Conservation (phyloP, 768 basidiomycete species). For the Solioccasus polychromus region DNA sequence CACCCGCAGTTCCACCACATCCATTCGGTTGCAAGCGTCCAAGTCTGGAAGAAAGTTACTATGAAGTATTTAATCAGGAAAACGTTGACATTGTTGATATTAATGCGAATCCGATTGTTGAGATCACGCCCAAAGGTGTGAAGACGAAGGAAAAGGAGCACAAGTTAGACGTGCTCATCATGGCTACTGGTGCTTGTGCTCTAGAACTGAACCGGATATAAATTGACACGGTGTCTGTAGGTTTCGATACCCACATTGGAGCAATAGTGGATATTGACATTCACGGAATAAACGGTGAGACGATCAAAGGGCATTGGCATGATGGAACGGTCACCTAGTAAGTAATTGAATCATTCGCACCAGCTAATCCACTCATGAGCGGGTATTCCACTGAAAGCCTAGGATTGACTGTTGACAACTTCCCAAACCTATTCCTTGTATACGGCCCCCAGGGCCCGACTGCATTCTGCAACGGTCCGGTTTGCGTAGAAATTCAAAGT, state of each 20-base stretch:
- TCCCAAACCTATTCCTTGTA: slow-evolving; percentile 3
- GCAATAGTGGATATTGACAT: not conserved
- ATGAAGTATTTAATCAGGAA: not conserved
- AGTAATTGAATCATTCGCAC: not conserved
- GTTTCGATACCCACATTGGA: not conserved
- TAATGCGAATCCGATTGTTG: not conserved
- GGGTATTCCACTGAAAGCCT: not conserved
- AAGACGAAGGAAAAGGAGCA: not conserved
- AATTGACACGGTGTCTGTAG: not conserved
- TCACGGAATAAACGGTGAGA: not conserved
- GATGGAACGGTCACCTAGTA: slow-evolving; percentile 1
- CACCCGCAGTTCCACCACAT: not conserved
- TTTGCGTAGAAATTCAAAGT: not conserved
- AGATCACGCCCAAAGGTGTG: not conserved
- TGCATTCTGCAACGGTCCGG: slow-evolving; percentile 1
- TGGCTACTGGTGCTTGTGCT: not conserved
- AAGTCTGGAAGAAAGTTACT: not conserved
- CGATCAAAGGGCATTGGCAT: not conserved
- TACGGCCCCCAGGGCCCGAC: slow-evolving; percentile 5
- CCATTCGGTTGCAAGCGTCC: not conserved
- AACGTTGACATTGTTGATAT: not conserved
- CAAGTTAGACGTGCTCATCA: not conserved
- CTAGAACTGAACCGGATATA: not conserved
- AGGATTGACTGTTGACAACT: not conserved
- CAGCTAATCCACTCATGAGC: not conserved